phyloP scores from a whole-genome alignment of 2,329 filamentous ascomycete species.

The Claviceps arundinis region DNA sequence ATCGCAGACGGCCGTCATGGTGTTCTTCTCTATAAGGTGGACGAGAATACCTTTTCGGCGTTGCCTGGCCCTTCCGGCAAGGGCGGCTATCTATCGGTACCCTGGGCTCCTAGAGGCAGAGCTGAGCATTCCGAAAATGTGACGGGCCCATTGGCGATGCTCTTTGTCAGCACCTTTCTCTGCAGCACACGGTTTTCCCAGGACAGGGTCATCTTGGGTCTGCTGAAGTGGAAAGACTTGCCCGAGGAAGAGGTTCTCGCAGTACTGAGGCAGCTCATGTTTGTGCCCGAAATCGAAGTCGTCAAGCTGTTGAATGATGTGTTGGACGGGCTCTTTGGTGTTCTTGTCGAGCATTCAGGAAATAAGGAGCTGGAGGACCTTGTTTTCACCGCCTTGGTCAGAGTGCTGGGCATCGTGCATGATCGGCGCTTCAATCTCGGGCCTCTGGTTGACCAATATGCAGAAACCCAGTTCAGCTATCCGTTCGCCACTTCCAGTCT shows the following conservation, averaged over 20 bases:
- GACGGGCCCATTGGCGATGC: conserved; percentile 65
- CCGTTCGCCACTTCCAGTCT: conserved; percentile 84
- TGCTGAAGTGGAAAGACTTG: conserved; percentile 76
- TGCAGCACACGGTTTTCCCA: conserved; percentile 94
- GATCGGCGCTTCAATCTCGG: conserved; percentile 87
- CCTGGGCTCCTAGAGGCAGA: conserved; percentile 60
- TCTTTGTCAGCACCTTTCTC: conserved; percentile 71
- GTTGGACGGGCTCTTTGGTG: conserved; percentile 80
- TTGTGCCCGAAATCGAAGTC: conserved; percentile 93
- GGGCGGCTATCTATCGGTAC: conserved; percentile 75
- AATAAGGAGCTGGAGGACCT: conserved; percentile 87
- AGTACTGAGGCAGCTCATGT: conserved; percentile 70
- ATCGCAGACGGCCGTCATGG: conserved; percentile 73
- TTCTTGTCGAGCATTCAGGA: conserved; percentile 80
- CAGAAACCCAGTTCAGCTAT: conserved; percentile 79
- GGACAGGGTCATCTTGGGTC: conserved; percentile 69
- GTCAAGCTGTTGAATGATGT: conserved; percentile 87
- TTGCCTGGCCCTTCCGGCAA: conserved; percentile 51
- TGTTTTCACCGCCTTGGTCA: conserved; percentile 80
- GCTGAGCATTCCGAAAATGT: conserved; percentile 59
- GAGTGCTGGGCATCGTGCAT: conserved; percentile 83
- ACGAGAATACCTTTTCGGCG: conserved; percentile 69
- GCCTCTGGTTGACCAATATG: conserved; percentile 83
- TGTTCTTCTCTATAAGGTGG: conserved; percentile 76
- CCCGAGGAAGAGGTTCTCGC: conserved; percentile 57